Conservation (phyloP, 352 stramenopile genomes). For the Discostella stelligera region DNA sequence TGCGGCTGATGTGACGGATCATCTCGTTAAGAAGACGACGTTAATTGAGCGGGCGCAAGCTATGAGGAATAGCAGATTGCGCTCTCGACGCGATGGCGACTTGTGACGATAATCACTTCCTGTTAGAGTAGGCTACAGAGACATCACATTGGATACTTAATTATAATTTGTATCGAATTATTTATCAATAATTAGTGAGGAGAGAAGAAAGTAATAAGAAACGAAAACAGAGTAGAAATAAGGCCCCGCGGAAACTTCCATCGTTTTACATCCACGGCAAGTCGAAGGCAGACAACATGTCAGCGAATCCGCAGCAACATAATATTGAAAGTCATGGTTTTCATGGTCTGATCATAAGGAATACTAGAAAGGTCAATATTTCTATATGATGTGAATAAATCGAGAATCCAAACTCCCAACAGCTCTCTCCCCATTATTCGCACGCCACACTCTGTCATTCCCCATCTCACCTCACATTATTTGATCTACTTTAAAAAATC, state of each 20-base stretch:
- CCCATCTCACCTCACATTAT: background rate
- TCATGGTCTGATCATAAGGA: background rate
- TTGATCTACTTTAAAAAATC: conserved; percentile 55
- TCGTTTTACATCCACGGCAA: background rate
- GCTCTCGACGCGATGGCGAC: background rate
- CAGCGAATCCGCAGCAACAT: background rate
- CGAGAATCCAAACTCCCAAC: background rate
- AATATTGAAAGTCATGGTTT: background rate
- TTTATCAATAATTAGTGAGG: no score
- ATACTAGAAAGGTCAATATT: background rate
- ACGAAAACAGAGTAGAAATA: no score
- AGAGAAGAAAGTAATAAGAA: no score
- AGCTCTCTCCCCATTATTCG: no score
- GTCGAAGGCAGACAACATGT: background rate
- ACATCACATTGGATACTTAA: background rate
- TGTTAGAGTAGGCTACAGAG: background rate
- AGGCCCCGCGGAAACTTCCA: no score
- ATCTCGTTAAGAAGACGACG: conserved; percentile 26
- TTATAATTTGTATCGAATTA: no score
- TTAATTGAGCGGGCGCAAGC: conserved; percentile 3
- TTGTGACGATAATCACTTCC: background rate
- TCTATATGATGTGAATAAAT: background rate
- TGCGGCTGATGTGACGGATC: conserved; percentile 12
- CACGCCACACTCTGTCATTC: background rate
- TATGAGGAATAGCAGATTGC: background rate